Evolutionary conservation across 2,329 filamentous ascomycete genomes (phyloP).

Genomic region (Gremmenia infestans): DNA sequence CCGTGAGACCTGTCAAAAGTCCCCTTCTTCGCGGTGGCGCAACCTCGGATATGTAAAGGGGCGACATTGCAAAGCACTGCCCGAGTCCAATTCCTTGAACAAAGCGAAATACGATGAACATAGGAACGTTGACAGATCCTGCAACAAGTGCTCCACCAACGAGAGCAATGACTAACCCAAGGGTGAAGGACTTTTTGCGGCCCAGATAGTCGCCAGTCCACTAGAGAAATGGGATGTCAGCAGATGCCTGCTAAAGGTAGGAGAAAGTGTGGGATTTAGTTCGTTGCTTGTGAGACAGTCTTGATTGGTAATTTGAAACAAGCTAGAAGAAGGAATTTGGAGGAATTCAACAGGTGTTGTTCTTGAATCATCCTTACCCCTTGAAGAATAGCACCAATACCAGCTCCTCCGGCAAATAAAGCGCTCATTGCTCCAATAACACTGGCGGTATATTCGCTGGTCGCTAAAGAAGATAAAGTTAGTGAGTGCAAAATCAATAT

Average conservation of each 20-base stretch:
- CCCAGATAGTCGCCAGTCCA: constrained; percentile 58
- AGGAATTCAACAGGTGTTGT: no score
- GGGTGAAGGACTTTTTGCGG: constrained; percentile 29
- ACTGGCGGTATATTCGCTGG: constrained; percentile 22
- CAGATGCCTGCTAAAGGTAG: no score
- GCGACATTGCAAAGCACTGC: constrained; percentile 71
- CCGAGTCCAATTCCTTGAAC: constrained; percentile 46
- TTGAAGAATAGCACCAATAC: constrained; percentile 57
- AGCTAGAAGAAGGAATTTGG: no score
- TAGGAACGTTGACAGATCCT: constrained; percentile 13
- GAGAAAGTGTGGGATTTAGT: no score
- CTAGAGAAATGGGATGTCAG: constrained; percentile 40
- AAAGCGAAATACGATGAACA: constrained; percentile 14
- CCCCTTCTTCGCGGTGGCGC: constrained; percentile 66
- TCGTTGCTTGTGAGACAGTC: no score
- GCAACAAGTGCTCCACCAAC: constrained; percentile 16
- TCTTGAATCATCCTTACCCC: constrained; percentile 40
- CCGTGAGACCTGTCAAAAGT: constrained; percentile 71
- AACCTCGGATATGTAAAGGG: constrained; percentile 64
- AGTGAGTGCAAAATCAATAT: constrained; percentile 15
- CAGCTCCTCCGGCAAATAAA: constrained; percentile 32
- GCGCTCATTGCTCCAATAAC: constrained; percentile 43
- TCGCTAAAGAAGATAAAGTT: constrained; percentile 33
- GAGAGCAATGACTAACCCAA: constrained; percentile 10
- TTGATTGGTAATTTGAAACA: no score